Evolutionary conservation across 306 rosid species (phyloP).

Genomic region (Castanea crenata): DNA sequence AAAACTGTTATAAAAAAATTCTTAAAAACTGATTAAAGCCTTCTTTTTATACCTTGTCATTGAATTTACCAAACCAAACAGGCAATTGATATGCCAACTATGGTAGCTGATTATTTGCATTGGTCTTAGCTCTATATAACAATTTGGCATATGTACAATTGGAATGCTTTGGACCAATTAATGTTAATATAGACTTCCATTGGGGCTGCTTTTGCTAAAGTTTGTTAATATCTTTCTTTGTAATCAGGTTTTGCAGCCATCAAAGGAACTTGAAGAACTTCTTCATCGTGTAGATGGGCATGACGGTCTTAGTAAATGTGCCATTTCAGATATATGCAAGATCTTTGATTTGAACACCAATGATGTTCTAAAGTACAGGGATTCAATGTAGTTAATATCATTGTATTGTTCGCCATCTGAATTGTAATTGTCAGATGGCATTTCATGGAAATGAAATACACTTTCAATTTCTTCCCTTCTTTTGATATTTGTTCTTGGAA

Average conservation of each 20-base stretch:
- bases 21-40: neutral
- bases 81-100: neutral
- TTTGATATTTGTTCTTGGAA: neutral
- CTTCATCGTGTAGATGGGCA: conserved; percentile 20
- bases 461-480: neutral
- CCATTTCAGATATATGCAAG: conserved; percentile 60
- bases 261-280: conserved; percentile 61
- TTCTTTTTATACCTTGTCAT: neutral
- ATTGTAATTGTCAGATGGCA: neutral
- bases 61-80: neutral
- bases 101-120: neutral
- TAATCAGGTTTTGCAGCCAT: conserved; percentile 63
- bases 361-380: conserved; percentile 63
- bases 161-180: neutral
- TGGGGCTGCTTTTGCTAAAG: conserved; percentile 4
- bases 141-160: neutral
- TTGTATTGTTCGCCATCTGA: neutral
- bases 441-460: neutral
- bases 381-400: conserved; percentile 21
- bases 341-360: conserved; percentile 52
- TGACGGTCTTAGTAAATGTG: conserved; percentile 43
- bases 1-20: too few relatives aligned
- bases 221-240: neutral
- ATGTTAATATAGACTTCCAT: neutral
- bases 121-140: neutral